These are phyloP conservation scores for Phytophthora vignae DNA, from an alignment of 352 stramenopile genomes.

Conservation along the genomic window DNA sequence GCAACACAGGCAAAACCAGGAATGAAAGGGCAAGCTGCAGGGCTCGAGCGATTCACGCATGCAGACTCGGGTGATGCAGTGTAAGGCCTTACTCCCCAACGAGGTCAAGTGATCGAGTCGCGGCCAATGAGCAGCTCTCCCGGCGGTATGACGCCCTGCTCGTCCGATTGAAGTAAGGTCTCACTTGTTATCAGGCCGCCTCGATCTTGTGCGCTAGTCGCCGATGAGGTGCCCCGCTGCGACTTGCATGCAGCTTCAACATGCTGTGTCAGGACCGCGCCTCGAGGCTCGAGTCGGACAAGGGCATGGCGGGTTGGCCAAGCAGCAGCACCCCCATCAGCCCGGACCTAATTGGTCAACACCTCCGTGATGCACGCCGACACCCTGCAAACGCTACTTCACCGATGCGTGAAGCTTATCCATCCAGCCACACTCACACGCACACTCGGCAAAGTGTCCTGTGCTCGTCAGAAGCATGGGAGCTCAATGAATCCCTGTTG, in stretches of 20 bases:
- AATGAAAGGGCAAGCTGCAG: slow-evolving; percentile 13
- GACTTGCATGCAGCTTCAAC: slow-evolving; percentile 24
- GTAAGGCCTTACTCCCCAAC: neutral
- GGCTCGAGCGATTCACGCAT: neutral
- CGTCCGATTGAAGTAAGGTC: slow-evolving; percentile 14
- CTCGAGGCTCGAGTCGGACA: no score
- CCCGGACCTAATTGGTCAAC: slow-evolving; percentile 2
- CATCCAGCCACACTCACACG: no score
- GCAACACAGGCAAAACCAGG: slow-evolving; percentile 4
- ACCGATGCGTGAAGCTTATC: no score
- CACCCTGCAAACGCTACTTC: neutral
- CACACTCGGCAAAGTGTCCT: no score
- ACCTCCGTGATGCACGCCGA: slow-evolving; percentile 13
- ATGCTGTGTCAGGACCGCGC: neutral
- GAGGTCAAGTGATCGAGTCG: no score
- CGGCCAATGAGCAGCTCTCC: slow-evolving; percentile 26
- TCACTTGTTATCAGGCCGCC: slow-evolving; percentile 12
- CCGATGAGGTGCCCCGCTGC: slow-evolving; percentile 9
- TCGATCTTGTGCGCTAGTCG: slow-evolving; percentile 14
- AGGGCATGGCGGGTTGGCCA: no score
- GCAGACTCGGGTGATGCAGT: slow-evolving; percentile 2
- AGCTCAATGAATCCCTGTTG: no score
- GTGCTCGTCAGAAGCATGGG: no score
- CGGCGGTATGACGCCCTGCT: slow-evolving; percentile 25
- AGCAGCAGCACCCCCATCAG: neutral